phyloP scores from a whole-genome alignment of 192 early-diverging fungal species.

The Coemansia sp. region DNA sequence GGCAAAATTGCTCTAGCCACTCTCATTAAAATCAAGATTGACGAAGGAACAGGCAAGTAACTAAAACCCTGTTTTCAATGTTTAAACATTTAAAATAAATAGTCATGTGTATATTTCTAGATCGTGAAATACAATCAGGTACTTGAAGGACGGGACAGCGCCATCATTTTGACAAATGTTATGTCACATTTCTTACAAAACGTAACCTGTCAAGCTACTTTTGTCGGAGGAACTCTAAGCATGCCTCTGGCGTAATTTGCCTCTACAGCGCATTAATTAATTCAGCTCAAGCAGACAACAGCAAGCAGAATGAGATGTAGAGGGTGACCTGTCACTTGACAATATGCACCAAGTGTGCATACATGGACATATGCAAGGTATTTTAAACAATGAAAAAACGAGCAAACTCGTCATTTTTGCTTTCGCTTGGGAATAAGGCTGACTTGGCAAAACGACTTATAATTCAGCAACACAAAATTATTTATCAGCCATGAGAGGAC shows the following conservation, averaged over 20 bases:
- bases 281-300: background rate
- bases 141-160: background rate
- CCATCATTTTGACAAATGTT: background rate
- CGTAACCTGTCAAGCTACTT: too few species aligned
- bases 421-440: background rate
- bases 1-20: conserved; percentile 35
- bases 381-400: background rate
- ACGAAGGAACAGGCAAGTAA: conserved; percentile 15
- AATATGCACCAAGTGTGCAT: background rate
- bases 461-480: background rate
- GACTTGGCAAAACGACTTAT: background rate
- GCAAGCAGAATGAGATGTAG: background rate
- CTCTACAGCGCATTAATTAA: background rate
- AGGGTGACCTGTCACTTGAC: background rate
- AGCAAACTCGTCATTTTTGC: background rate
- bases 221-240: background rate
- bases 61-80: background rate
- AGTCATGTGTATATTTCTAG: background rate
- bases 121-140: background rate
- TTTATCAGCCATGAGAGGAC: too few species aligned
- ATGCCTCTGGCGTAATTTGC: background rate
- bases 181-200: too few species aligned
- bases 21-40: conserved; percentile 42
- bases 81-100: background rate
- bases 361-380: background rate